Percentiles rank a stretch among this genome's conserved stretches.
Evolutionary conservation across 352 stramenopile species (phyloP).

Genomic region (Globisporangium abappressorium): DNA sequence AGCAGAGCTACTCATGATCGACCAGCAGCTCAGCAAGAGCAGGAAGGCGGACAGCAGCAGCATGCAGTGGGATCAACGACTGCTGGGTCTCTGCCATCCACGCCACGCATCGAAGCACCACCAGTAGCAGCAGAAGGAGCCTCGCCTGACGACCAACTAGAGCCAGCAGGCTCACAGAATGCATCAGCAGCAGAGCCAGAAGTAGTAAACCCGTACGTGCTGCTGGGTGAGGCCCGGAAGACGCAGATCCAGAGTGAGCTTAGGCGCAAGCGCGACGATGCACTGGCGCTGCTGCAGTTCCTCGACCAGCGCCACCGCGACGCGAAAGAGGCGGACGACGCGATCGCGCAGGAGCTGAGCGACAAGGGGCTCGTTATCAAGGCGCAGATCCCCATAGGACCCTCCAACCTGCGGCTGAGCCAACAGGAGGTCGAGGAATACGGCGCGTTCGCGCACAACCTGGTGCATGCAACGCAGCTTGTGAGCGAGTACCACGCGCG

Average conservation of each 20-base stretch:
- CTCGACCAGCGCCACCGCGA: constrained; percentile 46
- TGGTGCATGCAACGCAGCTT: constrained; percentile 61
- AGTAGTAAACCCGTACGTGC: constrained; percentile 29
- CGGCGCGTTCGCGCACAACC: constrained; percentile 35
- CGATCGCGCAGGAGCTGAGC: constrained; percentile 42
- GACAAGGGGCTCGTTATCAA: constrained; percentile 62
- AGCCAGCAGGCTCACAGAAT: neutral
- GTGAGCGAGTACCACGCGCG: constrained; percentile 48
- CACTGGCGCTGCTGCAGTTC: constrained; percentile 38
- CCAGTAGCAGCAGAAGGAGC: neutral
- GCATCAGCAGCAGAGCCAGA: neutral
- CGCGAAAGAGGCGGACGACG: constrained; percentile 38
- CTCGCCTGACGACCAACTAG: neutral
- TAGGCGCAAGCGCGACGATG: constrained; percentile 28
- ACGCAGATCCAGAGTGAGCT: constrained; percentile 32
- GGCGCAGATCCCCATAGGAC: constrained; percentile 69
- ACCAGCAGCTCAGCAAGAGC: neutral
- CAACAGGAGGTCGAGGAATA: constrained; percentile 38
- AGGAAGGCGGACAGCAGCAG: neutral
- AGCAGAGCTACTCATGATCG: neutral
- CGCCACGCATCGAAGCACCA: neutral
- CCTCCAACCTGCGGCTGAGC: constrained; percentile 51
- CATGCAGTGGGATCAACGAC: neutral
- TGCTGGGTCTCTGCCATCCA: neutral
- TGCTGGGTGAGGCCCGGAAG: constrained; percentile 34